phyloP scores from a whole-genome alignment of 306 rosid species.

The apple (Malus domestica) region ASM211411v1 NC_041799.1:5534001-5534500 shows the following conservation, averaged over 20 bases:
- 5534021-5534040: not conserved
- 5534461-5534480: constrained; percentile 11
- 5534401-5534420: constrained; percentile 86
- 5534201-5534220: constrained; percentile 72
- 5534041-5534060: not conserved
- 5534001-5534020: not conserved
- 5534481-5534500: not conserved
- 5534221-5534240: constrained; percentile 70
- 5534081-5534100: not conserved
- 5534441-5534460: constrained; percentile 29
- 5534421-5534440: constrained; percentile 99
- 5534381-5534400: constrained; percentile 98
- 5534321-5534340: constrained; percentile 30
- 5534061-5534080: not conserved
- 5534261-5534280: constrained; percentile 90
- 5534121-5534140: not conserved
- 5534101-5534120: not conserved
- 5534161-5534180: constrained; percentile 95
- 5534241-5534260: constrained; percentile 90
- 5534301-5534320: constrained; percentile 31
- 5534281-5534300: constrained; percentile 77
- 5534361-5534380: constrained; percentile 99
- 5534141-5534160: constrained; percentile 14
- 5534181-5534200: constrained; percentile 94
- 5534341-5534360: constrained; percentile 30